These are phyloP conservation scores for Ceratobasidium sp. DNA, from an alignment of 1,284 basidiomycete genomes.

Conservation along the genomic window DNA sequence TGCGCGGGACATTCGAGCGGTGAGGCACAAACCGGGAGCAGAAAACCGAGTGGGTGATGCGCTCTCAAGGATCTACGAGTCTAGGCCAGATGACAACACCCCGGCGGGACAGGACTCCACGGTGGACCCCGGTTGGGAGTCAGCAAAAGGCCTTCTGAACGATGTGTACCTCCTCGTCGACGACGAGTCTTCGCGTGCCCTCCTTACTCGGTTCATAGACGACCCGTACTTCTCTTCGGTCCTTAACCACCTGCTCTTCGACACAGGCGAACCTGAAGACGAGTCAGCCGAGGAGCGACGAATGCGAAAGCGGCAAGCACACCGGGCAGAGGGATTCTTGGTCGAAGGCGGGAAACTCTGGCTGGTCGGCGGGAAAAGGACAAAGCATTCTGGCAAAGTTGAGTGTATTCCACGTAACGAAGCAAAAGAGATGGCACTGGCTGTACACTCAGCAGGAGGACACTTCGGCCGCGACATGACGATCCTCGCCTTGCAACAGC, in stretches of 20 bases:
- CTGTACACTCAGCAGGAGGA: constrained; percentile 11
- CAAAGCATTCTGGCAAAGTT: constrained; percentile 26
- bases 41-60: constrained; percentile 42
- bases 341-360: constrained; percentile 37
- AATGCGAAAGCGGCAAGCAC: constrained; percentile 12
- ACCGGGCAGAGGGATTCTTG: constrained; percentile 29
- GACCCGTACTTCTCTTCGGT: constrained; percentile 19
- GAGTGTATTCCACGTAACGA: constrained; percentile 45
- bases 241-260: constrained; percentile 10
- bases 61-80: constrained; percentile 49
- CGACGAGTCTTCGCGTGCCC: not conserved
- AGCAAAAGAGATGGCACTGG: constrained; percentile 41
- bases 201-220: constrained; percentile 1
- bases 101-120: constrained; percentile 40
- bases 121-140: constrained; percentile 30
- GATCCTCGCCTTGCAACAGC: constrained; percentile 2
- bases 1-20: constrained; percentile 20
- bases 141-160: constrained; percentile 5
- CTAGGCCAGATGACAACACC: constrained; percentile 48
- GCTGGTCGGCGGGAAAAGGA: constrained; percentile 25
- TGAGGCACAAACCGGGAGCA: constrained; percentile 37
- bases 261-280: not conserved
- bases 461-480: constrained; percentile 38
- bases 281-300: not conserved
- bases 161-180: constrained; percentile 6